These are phyloP conservation scores for Asterella californica DNA, from an alignment of 225 moss, liverwort and hornwort species.

Conservation along the genomic window DNA sequence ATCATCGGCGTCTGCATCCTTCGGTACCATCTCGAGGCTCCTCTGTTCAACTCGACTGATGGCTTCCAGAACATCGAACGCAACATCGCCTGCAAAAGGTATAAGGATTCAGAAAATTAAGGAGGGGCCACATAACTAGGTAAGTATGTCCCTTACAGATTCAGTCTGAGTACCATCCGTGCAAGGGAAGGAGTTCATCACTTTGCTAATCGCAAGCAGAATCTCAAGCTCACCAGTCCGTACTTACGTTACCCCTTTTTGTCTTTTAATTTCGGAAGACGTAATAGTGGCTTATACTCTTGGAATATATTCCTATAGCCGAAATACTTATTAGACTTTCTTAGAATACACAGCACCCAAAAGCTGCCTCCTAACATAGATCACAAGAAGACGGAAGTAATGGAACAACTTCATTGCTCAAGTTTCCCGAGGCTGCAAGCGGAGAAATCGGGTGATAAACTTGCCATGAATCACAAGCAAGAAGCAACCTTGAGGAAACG, in stretches of 20 bases:
- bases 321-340: too few species aligned
- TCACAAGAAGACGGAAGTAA: too few species aligned
- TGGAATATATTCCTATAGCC: too few species aligned
- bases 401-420: too few species aligned
- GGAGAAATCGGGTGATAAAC: neutral
- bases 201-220: too few species aligned
- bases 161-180: neutral
- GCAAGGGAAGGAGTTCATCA: neutral
- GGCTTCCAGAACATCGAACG: constrained; percentile 78
- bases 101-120: neutral
- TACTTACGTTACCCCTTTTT: too few species aligned
- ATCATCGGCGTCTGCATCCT: constrained; percentile 61
- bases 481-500: neutral
- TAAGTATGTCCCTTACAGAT: neutral
- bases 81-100: constrained; percentile 81
- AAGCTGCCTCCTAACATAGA: too few species aligned
- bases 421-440: too few species aligned
- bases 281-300: too few species aligned
- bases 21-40: constrained; percentile 36
- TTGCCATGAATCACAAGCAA: neutral
- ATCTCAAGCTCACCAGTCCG: too few species aligned
- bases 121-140: neutral
- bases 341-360: too few species aligned
- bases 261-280: too few species aligned
- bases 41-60: constrained; percentile 71